Base-by-base conservation (phyloP, 2,329 filamentous ascomycete species). In the Metarhizium robertsii region DNA sequence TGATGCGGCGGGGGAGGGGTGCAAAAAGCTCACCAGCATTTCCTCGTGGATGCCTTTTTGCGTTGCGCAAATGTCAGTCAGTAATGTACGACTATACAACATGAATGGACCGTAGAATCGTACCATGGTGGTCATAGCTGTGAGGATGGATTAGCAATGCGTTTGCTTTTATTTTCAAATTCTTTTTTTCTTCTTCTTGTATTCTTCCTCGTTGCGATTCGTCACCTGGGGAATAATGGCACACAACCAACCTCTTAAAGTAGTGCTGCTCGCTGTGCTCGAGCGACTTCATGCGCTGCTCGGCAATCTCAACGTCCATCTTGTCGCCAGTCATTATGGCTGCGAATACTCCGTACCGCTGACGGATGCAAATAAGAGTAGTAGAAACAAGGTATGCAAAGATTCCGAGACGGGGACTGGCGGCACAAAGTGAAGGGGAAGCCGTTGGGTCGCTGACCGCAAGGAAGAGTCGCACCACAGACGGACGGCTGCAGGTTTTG, bases 121-220 rank as follows among this genome's bases (percentile, higher is more conserved):
- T 85, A 92, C 92, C 92, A 81, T 97, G 92, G 76, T 97, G 94
- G 73, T 97, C 95, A 74, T 97, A 97, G 74, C 92, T 96, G 71
- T 47, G 18, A 20, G 14, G 16, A n/a, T 2, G 2, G 10, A 47
- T 55, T 48, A 52, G 51, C 30, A 47, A 45, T 34, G n/a, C n/a
- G 18, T 20, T 16, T 16, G 10, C 32, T 11, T 34, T 34, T 7
- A 8, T 11, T 34, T 34, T 34, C 32, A 7, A 7, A 7, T 11
- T 11, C 32, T 7, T 10, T 34, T 10, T 25, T 25, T 25, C 20
- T 25, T 25, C 3, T 25, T 25, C 25, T 25, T 25, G 25, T 25
- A 25, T 4, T 25, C 25, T 25, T 25, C 20, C 29, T 20, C 40
- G 38, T 43, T 11, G 18, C 36, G 42, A 42, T 32, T 43, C n/a